Conservation (phyloP, 2,329 filamentous ascomycete genomes). For the Geosmithia flava region DNA sequence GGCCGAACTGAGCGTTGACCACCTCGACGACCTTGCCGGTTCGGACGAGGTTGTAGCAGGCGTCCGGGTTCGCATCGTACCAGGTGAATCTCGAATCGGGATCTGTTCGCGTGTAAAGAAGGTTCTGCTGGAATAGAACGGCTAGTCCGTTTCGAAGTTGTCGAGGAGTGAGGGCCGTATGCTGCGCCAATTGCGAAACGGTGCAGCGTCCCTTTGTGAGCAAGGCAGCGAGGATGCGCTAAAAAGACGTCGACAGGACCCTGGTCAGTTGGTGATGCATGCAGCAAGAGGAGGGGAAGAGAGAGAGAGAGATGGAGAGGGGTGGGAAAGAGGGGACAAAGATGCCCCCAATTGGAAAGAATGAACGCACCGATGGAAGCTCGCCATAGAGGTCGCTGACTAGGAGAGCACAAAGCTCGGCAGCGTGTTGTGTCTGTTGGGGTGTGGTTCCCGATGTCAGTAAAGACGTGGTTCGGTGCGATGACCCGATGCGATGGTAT, state of each 20-base stretch:
- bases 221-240: slow-evolving; percentile 79
- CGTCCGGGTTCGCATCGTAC: slow-evolving; percentile 74
- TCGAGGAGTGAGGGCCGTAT: slow-evolving; percentile 60
- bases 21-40: slow-evolving; percentile 70
- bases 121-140: slow-evolving; percentile 78
- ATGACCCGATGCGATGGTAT: slow-evolving; percentile 7
- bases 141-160: slow-evolving; percentile 73
- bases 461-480: slow-evolving; percentile 1
- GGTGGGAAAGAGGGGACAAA: not conserved
- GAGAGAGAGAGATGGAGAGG: no score
- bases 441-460: slow-evolving; percentile 8
- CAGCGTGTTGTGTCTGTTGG: slow-evolving; percentile 54
- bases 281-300: not conserved
- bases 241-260: not conserved
- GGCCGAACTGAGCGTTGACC: slow-evolving; percentile 61
- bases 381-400: slow-evolving; percentile 86
- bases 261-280: no score
- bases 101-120: slow-evolving; percentile 58
- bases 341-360: not conserved
- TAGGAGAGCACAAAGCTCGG: slow-evolving; percentile 82
- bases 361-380: slow-evolving; percentile 64
- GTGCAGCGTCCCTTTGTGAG: slow-evolving; percentile 68
- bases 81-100: slow-evolving; percentile 49
- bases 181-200: slow-evolving; percentile 54
- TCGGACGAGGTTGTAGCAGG: slow-evolving; percentile 73